Conservation (phyloP, 2,329 filamentous ascomycete species). For the Ceratocystis diversiconidia region DNA sequence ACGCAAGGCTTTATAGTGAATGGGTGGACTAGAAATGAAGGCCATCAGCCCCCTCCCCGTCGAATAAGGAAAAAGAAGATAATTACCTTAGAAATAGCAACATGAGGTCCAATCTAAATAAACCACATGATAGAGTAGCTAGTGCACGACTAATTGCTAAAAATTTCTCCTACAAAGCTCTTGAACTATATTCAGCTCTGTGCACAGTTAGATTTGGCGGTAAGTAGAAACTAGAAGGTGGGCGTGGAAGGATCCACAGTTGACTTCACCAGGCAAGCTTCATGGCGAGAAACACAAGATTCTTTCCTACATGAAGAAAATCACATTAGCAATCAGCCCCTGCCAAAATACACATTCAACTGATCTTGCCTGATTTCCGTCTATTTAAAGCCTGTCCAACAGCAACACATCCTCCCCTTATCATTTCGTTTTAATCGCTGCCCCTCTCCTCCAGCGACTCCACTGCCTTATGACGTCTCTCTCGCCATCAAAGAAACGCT, state of each 20-base stretch:
- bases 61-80: background rate
- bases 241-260: constrained; percentile 11
- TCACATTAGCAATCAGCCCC: too few species aligned
- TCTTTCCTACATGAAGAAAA: background rate
- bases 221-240: constrained; percentile 9
- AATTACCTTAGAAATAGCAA: background rate
- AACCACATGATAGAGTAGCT: background rate
- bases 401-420: background rate
- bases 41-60: too few species aligned
- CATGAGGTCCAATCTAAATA: background rate
- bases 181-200: background rate
- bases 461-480: constrained; percentile 3
- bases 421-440: background rate
- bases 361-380: too few species aligned
- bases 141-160: background rate
- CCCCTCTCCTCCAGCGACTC: background rate
- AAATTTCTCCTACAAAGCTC: background rate
- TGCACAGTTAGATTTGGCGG: background rate
- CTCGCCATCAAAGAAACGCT: constrained; percentile 21
- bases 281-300: background rate
- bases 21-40: background rate
- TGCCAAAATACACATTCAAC: too few species aligned
- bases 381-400: too few species aligned
- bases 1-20: background rate
- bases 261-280: constrained; percentile 6